Evolutionary conservation across 208 protist species (phyloP).

Genomic region (Leishmania arabica): DNA sequence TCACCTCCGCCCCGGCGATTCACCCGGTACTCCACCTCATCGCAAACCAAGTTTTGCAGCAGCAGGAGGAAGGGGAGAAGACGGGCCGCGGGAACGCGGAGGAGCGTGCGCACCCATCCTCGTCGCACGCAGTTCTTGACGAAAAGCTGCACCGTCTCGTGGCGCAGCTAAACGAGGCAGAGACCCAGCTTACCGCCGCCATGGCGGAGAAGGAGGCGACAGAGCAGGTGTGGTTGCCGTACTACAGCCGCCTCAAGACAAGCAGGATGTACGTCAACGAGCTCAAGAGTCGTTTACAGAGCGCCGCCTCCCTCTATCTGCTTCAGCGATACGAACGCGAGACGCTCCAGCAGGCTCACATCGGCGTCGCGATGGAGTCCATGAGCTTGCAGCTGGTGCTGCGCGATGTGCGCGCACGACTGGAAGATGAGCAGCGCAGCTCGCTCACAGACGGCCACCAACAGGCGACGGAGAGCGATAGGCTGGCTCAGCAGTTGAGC

Average conservation of each 20-base stretch:
- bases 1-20: not conserved
- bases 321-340: slow-evolving; percentile 67
- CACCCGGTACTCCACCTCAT: slow-evolving; percentile 18
- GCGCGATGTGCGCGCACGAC: slow-evolving; percentile 34
- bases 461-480: not conserved
- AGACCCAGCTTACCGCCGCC: slow-evolving; percentile 16
- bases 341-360: slow-evolving; percentile 65
- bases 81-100: not conserved
- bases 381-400: slow-evolving; percentile 54
- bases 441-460: not conserved
- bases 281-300: slow-evolving; percentile 42
- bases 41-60: not conserved
- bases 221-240: slow-evolving; percentile 40
- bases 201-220: slow-evolving; percentile 21
- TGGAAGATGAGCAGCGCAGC: slow-evolving; percentile 14
- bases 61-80: not conserved
- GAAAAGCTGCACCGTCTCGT: not conserved
- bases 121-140: not conserved
- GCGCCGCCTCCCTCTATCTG: slow-evolving; percentile 54
- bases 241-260: slow-evolving; percentile 47
- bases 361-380: slow-evolving; percentile 54
- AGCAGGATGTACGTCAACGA: slow-evolving; percentile 35
- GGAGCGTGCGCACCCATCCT: not conserved
- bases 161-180: not conserved
- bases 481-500: slow-evolving; percentile 2